Base-by-base conservation (phyloP, 768 basidiomycete species). In the Amanita polypyramis region DNA sequence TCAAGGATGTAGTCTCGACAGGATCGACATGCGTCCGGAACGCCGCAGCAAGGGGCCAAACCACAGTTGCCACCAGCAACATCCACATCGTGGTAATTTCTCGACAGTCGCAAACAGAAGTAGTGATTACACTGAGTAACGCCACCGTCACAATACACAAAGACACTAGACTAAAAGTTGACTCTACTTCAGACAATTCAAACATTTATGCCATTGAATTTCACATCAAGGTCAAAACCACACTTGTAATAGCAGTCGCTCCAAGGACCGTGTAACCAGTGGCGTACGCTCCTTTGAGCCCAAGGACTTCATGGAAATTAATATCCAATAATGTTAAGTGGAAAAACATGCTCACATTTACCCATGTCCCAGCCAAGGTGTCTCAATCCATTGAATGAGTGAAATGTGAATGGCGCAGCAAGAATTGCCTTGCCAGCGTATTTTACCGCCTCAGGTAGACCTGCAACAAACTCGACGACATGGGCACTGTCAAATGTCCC, bases 301-400 rank as follows among this genome's bases (percentile, higher is more conserved):
- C 77, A 60, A 90, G 63, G 66, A 91, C 94, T 97, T 56, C 12
- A 49, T 34, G 35, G 35, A 39, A 39, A 19, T 34, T 15, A 49
- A 49, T 21, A 35, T 34, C 15, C 49, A 39, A n/a, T 19, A 10
- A 21, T 8, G n/a, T 4, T 25, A 46, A 40, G 20, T 45, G 51
- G 21, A n/a, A 47, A 25, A 37, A 5, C 14, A 34, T 23, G 79
- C 93, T 55, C 58, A 97, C 95, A 83, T 72, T 83, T 85, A 50
- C 82, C 81, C 61, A 76, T 65, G 67, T 97, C 95, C 95, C 95
- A 98, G 29, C 66, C 63, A 57, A 98, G 68, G 72, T 98, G 95
- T 35, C 95, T 78, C 51, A 97, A 52, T 3, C 95, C 95, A 65
- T 97, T 97, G 65, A 80, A 73, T 6, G 79, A 76, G 68, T 98